These are phyloP conservation scores for Knufia fluminis DNA, from an alignment of 2,329 filamentous ascomycete species.

Conservation along the genomic window DNA sequence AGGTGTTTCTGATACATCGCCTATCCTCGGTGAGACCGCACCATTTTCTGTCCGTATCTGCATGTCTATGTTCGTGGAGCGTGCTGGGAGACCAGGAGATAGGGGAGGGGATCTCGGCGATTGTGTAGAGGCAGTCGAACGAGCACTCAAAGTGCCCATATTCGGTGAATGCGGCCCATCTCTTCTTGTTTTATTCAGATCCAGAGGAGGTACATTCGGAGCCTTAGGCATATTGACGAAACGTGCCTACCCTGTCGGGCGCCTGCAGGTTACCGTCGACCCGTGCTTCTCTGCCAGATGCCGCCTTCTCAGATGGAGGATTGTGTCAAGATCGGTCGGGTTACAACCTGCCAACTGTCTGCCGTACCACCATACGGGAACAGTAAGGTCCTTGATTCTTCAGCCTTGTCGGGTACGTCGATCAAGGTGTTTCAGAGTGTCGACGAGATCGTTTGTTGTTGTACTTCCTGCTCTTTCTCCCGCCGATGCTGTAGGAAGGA, in stretches of 20 bases:
- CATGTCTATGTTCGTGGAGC: neutral
- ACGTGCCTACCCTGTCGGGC: conserved; percentile 8
- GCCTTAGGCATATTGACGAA: conserved; percentile 22
- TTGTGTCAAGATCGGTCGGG: neutral
- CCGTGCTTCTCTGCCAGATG: neutral
- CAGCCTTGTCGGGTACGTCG: neutral
- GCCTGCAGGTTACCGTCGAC: conserved; percentile 19
- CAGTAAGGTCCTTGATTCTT: neutral
- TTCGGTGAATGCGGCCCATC: conserved; percentile 16
- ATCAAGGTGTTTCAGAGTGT: conserved; percentile 7
- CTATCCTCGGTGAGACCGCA: conserved; percentile 34
- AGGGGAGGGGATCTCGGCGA: conserved; percentile 6
- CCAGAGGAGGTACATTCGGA: conserved; percentile 18
- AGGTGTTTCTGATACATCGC: conserved; percentile 38
- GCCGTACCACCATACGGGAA: conserved; percentile 3
- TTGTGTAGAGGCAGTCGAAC: conserved; percentile 19
- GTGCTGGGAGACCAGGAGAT: neutral
- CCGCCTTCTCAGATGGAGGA: neutral
- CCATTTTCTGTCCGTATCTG: conserved; percentile 11
- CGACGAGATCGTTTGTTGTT: neutral
- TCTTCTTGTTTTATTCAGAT: conserved; percentile 16
- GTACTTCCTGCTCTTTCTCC: conserved; percentile 4
- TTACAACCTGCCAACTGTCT: conserved; percentile 1
- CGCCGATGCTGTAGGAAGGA: neutral
- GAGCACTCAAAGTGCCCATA: conserved; percentile 19